Evolutionary conservation across 2,329 filamentous ascomycete species (phyloP), one percentile per base, ranked within the genome.

Genomic region (Zymoseptoria crescenta): DNA sequence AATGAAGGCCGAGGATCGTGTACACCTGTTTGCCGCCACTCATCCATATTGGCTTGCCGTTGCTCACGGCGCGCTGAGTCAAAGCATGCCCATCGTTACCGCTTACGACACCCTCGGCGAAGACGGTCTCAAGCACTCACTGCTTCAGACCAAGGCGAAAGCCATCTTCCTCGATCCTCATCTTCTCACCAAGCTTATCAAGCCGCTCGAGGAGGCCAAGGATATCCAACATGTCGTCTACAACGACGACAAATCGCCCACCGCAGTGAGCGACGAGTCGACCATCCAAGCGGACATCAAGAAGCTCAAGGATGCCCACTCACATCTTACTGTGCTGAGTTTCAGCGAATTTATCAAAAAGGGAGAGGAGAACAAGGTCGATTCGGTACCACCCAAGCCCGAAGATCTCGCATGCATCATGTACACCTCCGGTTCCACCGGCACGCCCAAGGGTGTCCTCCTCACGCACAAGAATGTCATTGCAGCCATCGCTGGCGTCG

Each of bases 71-170:
- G 87, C 83, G 58, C 76, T 86, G 20, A 92, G 91, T 16, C 93
- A 97, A 75, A 92, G 89, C 51, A 85, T 96, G 73, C 85, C 89
- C 60, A 92, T 96, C 66, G 93, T 96, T 55, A 97, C 93, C 52
- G 91, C 92, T 55, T 96, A 96, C 75, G 92, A 96, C 74, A 96
- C 91, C 29, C 86, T 96, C 51, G 92, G 92, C 56, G 83, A 90
- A 69, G 85, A 87, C 62, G 92, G 91, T 52, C 83, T 96, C 63
- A 85, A 87, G 77, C 91, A 96, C 78, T 95, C 91, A 2, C 83
- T 96, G 64, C 80, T 86, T 21, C 89, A 96, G 76, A 94, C 91
- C 56, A 80, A 85, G 62, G 87, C 90, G 56, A 85, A 85, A 68
- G 87, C 87, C 74, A 93, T 96, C 79, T 96, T 92, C 76, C 82